Percentiles rank a stretch among this genome's conserved stretches.
Evolutionary conservation across 2,329 filamentous ascomycete genomes (phyloP).

Genomic region (Coniella vitis): DNA sequence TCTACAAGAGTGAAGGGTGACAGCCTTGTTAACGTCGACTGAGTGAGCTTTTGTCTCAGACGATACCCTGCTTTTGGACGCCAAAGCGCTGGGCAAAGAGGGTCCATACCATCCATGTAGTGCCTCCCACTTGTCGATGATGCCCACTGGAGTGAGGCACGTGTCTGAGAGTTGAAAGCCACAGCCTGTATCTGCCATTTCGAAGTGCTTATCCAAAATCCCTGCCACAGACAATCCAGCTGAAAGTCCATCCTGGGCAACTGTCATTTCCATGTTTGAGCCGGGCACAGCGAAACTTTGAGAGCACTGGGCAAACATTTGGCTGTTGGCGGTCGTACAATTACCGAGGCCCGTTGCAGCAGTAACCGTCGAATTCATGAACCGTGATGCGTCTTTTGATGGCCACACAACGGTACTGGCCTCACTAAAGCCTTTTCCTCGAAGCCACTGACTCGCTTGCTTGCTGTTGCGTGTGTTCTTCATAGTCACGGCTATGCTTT

Average conservation of each 20-base stretch:
- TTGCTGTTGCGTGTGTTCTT: not conserved
- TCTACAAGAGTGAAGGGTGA: too few species aligned
- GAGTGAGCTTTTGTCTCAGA: not conserved
- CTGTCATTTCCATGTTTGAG: too few species aligned
- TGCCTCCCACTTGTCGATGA: not conserved
- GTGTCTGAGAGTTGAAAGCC: not conserved
- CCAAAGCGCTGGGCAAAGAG: not conserved
- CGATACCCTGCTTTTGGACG: not conserved
- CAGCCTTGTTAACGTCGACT: not conserved
- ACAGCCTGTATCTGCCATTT: not conserved
- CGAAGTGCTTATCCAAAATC: not conserved
- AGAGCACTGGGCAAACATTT: too few species aligned
- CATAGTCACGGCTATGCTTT: not conserved
- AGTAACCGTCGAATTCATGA: too few species aligned
- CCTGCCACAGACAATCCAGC: too few species aligned
- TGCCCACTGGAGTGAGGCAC: not conserved
- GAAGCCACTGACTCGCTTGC: not conserved
- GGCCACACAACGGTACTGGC: too few species aligned
- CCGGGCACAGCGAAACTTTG: too few species aligned
- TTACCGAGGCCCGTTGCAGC: too few species aligned
- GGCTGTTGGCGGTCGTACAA: too few species aligned
- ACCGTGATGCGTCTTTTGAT: too few species aligned
- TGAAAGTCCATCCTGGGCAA: too few species aligned
- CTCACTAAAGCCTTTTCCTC: too few species aligned
- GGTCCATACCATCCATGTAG: not conserved